Evolutionary conservation across 2,329 filamentous ascomycete genomes (phyloP), one percentile per base, ranked within the genome.

Genomic region (Neoscytalidium dimidiatum): DNA sequence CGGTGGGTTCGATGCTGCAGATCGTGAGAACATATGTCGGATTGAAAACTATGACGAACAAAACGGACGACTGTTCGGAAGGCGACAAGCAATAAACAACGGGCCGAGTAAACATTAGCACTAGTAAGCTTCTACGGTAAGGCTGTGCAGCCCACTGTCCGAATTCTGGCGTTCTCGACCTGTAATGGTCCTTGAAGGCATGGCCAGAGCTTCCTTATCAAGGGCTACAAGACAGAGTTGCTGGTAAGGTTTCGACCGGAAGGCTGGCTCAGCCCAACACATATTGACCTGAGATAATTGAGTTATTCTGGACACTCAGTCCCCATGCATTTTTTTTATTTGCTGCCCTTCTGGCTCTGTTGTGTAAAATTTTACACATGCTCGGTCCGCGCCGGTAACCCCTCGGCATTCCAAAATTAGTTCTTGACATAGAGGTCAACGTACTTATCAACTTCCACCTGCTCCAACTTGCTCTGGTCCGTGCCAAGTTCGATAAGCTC

Each of bases 361-460:
- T 7, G 9, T 17, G 13, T 26, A 33, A 29, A 19, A 29, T 17
- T 28, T 26, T 17, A 19, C n/a, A 14, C 28, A 13, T 26, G 23
- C 29, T 17, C 29, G n/a, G 9, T 56, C 23, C 28, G n/a, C 35
- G 13, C 26, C 31, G 33, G 14, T 9, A 5, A 4, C 0, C 31
- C 19, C 41, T 14, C 49, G n/a, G 5, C 5, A 6, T 17, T 62
- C 33, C 62, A 62, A 60, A 29, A 60, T 69, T 73, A 74, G 43
- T 82, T 78, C 79, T 85, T 90, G 62, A 88, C 84, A 74, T 89
- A 97, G 78, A 96, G 79, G 78, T 98, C 93, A 70, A 99, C 91
- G 76, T 97, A 98, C 82, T 95, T 88, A 79, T 99, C 94, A 35
- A 98, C 89, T 63, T 92, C 85, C 84, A 91, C 91, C 72, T 84